Percentiles rank a stretch among this genome's conserved stretches.
phyloP scores from a whole-genome alignment of 2,329 filamentous ascomycete genomes.

The Pyrenophora graminea region DNA sequence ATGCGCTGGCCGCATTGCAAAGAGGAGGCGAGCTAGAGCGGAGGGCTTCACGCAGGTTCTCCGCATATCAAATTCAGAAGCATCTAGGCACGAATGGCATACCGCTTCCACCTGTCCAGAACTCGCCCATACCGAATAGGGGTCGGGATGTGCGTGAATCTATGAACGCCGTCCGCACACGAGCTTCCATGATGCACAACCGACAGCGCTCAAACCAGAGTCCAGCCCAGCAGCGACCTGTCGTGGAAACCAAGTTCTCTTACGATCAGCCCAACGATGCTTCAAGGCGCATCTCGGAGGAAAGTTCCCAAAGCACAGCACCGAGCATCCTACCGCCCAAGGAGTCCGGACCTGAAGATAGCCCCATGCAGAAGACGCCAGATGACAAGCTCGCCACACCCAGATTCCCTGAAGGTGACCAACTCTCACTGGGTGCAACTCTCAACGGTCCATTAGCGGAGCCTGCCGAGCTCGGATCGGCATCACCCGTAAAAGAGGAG shows the following conservation, averaged over 20 bases:
- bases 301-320: slow-evolving; percentile 51
- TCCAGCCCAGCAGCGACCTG: slow-evolving; percentile 47
- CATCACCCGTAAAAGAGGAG: slow-evolving; percentile 30
- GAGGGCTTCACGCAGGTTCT: slow-evolving; percentile 89
- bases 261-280: slow-evolving; percentile 57
- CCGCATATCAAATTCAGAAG: slow-evolving; percentile 95
- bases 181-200: slow-evolving; percentile 60
- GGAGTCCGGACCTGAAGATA: slow-evolving; percentile 38
- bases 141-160: slow-evolving; percentile 84
- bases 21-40: slow-evolving; percentile 90
- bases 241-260: slow-evolving; percentile 58
- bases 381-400: slow-evolving; percentile 64
- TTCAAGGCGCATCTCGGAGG: slow-evolving; percentile 64
- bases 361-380: slow-evolving; percentile 58
- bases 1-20: slow-evolving; percentile 88
- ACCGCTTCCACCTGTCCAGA: slow-evolving; percentile 77
- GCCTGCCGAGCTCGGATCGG: slow-evolving; percentile 33
- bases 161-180: slow-evolving; percentile 69
- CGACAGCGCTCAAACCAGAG: slow-evolving; percentile 54
- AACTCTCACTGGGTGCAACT: slow-evolving; percentile 40
- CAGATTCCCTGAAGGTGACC: slow-evolving; percentile 40
- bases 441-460: slow-evolving; percentile 44
- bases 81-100: slow-evolving; percentile 86
- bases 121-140: slow-evolving; percentile 80
- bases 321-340: slow-evolving; percentile 43